Conservation (phyloP, 2,329 filamentous ascomycete species). For the Chlorencoelia australis region DNA sequence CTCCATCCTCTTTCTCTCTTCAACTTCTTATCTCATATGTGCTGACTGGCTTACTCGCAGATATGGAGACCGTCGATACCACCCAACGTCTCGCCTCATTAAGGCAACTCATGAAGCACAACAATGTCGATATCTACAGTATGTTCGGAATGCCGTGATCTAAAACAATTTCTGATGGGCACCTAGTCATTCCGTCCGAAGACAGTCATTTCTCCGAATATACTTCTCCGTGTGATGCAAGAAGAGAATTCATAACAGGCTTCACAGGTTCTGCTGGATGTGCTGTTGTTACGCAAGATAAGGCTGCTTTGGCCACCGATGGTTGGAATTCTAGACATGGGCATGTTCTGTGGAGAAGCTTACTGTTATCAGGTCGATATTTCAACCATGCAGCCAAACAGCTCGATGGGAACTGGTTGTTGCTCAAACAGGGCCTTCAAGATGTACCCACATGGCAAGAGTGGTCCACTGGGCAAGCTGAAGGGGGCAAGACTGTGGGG, state of each 20-base stretch:
- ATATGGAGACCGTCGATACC: slow-evolving; percentile 74
- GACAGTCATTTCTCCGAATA: slow-evolving; percentile 98
- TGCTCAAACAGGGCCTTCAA: slow-evolving; percentile 87
- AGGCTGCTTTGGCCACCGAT: slow-evolving; percentile 86
- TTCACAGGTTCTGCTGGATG: slow-evolving; percentile 94
- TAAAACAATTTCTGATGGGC: slow-evolving; percentile 19
- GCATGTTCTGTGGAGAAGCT: background rate
- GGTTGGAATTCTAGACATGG: slow-evolving; percentile 27
- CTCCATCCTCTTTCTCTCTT: no score
- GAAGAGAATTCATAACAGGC: slow-evolving; percentile 83
- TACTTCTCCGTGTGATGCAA: slow-evolving; percentile 88
- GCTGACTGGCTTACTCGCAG: no score
- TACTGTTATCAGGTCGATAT: slow-evolving; percentile 52
- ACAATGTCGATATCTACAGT: slow-evolving; percentile 89
- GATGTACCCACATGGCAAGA: slow-evolving; percentile 97
- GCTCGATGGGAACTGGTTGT: slow-evolving; percentile 79
- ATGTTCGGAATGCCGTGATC: slow-evolving; percentile 30
- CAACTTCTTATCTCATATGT: no score
- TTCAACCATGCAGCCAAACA: slow-evolving; percentile 94
- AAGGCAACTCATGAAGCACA: slow-evolving; percentile 76
- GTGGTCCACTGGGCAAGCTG: slow-evolving; percentile 82
- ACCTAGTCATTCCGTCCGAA: slow-evolving; percentile 85
- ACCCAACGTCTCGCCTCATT: slow-evolving; percentile 65
- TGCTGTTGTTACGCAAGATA: slow-evolving; percentile 75
- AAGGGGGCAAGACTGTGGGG: slow-evolving; percentile 76